Conservation (phyloP, 257 asterid species). For the Solanum sparsipilum region DNA sequence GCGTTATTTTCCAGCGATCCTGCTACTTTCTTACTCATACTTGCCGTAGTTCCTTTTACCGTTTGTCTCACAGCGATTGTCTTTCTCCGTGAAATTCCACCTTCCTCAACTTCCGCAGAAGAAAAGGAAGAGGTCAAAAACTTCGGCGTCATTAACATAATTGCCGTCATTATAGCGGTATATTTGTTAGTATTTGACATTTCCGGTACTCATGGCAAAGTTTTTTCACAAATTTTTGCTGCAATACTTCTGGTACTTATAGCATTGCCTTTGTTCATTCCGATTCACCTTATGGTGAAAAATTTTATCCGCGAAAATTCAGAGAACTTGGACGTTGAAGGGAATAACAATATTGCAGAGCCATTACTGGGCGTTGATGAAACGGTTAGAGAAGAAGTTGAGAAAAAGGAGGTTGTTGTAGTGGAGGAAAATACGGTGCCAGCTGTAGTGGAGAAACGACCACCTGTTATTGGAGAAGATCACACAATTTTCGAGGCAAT, state of each 20-base stretch:
- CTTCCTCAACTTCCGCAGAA: slow-evolving; percentile 52
- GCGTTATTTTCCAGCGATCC: slow-evolving; percentile 83
- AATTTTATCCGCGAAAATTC: slow-evolving; percentile 18
- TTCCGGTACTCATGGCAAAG: slow-evolving; percentile 44
- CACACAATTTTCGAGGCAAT: slow-evolving; percentile 67
- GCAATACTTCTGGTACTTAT: slow-evolving; percentile 45
- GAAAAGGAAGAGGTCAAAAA: slow-evolving; percentile 52
- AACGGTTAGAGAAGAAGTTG: neutral
- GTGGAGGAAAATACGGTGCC: slow-evolving; percentile 4
- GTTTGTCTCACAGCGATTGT: slow-evolving; percentile 66
- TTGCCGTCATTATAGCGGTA: slow-evolving; percentile 66
- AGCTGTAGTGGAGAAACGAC: slow-evolving; percentile 7
- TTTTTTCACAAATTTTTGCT: slow-evolving; percentile 56
- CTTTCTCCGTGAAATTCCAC: slow-evolving; percentile 90
- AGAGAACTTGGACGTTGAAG: slow-evolving; percentile 23
- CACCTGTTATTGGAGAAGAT: slow-evolving; percentile 71
- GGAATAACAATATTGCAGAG: slow-evolving; percentile 10
- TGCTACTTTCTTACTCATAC: slow-evolving; percentile 62
- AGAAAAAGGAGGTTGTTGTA: neutral
- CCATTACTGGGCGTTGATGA: slow-evolving; percentile 18
- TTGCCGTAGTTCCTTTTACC: slow-evolving; percentile 50
- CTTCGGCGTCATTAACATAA: slow-evolving; percentile 60
- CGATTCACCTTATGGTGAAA: slow-evolving; percentile 32
- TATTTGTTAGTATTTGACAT: slow-evolving; percentile 62
- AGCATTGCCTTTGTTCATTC: slow-evolving; percentile 63